phyloP scores from a whole-genome alignment of 257 asterid genomes.

The Nicotiana attenuata region DNA sequence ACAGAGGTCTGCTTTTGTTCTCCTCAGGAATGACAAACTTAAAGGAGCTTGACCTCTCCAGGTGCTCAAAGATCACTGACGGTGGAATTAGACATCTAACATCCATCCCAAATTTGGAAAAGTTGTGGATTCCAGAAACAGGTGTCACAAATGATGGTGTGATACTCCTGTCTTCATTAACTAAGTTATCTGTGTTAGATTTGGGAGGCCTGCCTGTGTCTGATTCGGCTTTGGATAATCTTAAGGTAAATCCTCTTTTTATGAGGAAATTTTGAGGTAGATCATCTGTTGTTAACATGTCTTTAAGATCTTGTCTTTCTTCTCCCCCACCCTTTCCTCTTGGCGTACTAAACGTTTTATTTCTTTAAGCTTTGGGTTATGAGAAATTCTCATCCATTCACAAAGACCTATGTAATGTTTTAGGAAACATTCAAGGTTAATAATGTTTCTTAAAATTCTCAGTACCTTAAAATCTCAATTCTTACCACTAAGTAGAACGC shows the following conservation, averaged over 20 bases:
- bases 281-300: background rate
- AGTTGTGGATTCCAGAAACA: constrained; percentile 78
- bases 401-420: too few species aligned
- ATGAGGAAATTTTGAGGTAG: constrained; percentile 55
- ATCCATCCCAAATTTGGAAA: constrained; percentile 60
- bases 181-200: constrained; percentile 56
- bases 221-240: constrained; percentile 62
- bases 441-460: too few species aligned
- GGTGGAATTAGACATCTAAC: constrained; percentile 67
- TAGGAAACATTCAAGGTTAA: too few species aligned
- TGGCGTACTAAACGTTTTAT: background rate
- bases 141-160: constrained; percentile 72
- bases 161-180: constrained; percentile 48
- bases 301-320: constrained; percentile 11
- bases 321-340: background rate
- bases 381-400: too few species aligned
- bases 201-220: constrained; percentile 83
- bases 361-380: background rate
- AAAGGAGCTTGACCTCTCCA: constrained; percentile 72
- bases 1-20: constrained; percentile 5
- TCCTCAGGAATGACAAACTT: constrained; percentile 65
- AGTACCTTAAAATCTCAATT: too few species aligned
- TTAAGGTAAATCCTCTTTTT: constrained; percentile 44
- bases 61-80: constrained; percentile 80
- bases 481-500: too few species aligned